These are phyloP conservation scores for Carex sylvatica DNA, from an alignment of 202 grass and related monocot species.

Conservation along the genomic window DNA sequence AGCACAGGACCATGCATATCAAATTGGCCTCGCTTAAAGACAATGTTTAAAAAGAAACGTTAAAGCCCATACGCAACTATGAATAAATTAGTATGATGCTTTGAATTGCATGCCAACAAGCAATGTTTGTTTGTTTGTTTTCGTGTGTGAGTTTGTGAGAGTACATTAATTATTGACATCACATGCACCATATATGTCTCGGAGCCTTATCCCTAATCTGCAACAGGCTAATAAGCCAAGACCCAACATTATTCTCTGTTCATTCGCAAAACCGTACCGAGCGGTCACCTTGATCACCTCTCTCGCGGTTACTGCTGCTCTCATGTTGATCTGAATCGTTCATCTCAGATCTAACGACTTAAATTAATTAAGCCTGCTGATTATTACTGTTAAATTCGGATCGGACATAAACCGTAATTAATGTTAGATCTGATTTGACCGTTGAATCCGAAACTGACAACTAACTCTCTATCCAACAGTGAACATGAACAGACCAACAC, in stretches of 20 bases:
- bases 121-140: background rate
- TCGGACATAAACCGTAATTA: too few relatives aligned
- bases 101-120: slow-evolving; percentile 20
- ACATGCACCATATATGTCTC: background rate
- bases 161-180: slow-evolving; percentile 3
- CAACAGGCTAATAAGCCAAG: background rate
- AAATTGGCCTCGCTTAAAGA: background rate
- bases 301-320: background rate
- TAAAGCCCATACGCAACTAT: background rate
- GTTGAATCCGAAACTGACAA: too few relatives aligned
- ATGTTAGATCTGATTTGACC: too few relatives aligned
- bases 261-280: background rate
- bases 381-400: too few relatives aligned
- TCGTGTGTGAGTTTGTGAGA: background rate
- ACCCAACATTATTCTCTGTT: background rate
- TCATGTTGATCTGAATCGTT: background rate
- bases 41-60: background rate
- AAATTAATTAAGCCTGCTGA: too few relatives aligned
- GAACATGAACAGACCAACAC: too few relatives aligned
- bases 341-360: background rate
- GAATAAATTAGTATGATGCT: background rate
- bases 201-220: background rate
- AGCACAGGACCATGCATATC: background rate
- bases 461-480: too few relatives aligned
- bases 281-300: background rate